phyloP scores from a whole-genome alignment of 2,329 filamentous ascomycete genomes.

The Fusarium sp. region DNA sequence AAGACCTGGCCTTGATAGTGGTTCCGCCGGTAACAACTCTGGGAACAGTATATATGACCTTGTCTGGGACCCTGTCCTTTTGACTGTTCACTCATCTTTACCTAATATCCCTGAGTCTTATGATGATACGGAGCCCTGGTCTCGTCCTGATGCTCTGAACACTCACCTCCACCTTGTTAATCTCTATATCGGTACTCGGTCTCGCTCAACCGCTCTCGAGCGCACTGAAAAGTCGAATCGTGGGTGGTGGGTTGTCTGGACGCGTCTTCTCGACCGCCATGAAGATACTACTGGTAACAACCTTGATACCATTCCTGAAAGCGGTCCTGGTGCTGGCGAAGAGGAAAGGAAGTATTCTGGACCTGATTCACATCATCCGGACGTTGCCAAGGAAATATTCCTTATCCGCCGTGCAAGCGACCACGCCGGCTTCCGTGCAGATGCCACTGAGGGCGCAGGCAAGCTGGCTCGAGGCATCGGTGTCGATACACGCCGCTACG shows the following conservation, averaged over 20 bases:
- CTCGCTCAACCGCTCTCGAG: constrained; percentile 64
- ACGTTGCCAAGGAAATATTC: constrained; percentile 70
- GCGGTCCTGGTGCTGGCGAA: constrained; percentile 32
- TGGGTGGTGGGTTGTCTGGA: constrained; percentile 80
- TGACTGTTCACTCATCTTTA: constrained; percentile 73
- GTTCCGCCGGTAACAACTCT: constrained; percentile 40
- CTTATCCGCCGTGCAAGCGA: constrained; percentile 72
- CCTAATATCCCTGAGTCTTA: constrained; percentile 72
- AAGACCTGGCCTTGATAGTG: constrained; percentile 53
- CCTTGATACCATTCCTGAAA: constrained; percentile 49
- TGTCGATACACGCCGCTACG: constrained; percentile 80
- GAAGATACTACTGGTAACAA: constrained; percentile 34
- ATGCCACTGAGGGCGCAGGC: constrained; percentile 66
- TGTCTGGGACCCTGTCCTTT: constrained; percentile 69
- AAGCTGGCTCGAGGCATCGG: constrained; percentile 79
- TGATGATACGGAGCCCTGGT: constrained; percentile 60
- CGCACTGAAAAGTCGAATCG: constrained; percentile 74
- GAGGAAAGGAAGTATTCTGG: constrained; percentile 32
- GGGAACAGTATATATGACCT: constrained; percentile 68
- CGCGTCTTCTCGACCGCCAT: constrained; percentile 62
- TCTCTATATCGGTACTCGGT: constrained; percentile 62
- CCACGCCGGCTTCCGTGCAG: constrained; percentile 58
- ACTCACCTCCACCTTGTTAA: constrained; percentile 75
- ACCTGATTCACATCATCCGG: constrained; percentile 21
- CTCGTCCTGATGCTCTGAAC: constrained; percentile 72